phyloP scores from a whole-genome alignment of 768 basidiomycete genomes.

The Pleurotus sapidus region DNA sequence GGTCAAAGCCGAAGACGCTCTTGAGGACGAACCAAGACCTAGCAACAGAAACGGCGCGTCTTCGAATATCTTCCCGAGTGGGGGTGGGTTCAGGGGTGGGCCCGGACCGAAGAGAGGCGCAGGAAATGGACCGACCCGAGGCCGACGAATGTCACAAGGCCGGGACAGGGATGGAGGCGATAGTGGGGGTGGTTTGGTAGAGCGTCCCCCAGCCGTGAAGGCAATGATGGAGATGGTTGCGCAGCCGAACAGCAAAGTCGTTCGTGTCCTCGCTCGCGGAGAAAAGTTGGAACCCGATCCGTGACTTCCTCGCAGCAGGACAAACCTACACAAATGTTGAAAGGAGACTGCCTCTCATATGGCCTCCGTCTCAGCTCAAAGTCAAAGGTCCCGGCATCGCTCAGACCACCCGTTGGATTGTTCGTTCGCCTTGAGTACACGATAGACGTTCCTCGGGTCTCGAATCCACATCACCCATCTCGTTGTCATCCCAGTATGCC shows the following conservation, averaged over 20 bases:
- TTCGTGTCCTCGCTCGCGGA: constrained; percentile 78
- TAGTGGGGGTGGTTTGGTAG: constrained; percentile 48
- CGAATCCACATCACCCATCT: constrained; percentile 1
- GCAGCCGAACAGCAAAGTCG: constrained; percentile 65
- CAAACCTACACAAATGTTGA: background rate
- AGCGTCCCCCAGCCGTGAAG: constrained; percentile 74
- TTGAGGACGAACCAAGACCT: background rate
- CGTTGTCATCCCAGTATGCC: background rate
- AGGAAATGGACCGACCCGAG: constrained; percentile 21
- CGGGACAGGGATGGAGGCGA: constrained; percentile 12
- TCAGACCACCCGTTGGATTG: background rate
- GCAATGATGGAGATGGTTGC: constrained; percentile 80
- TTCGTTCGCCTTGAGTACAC: background rate
- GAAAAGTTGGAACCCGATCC: constrained; percentile 71
- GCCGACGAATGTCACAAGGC: constrained; percentile 26
- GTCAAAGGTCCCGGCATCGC: background rate
- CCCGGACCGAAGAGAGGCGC: background rate
- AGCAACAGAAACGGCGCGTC: background rate
- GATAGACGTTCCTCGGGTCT: background rate
- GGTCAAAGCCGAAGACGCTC: constrained; percentile 32
- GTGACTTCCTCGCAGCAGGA: constrained; percentile 11
- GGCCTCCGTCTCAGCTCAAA: background rate
- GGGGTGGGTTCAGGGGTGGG: constrained; percentile 1
- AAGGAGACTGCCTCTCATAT: background rate
- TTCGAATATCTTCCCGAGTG: background rate